Evolutionary conservation across 176 grass and related monocot genomes (phyloP), one percentile per base, ranked within the genome.

Genomic region (Secale cereale): DNA sequence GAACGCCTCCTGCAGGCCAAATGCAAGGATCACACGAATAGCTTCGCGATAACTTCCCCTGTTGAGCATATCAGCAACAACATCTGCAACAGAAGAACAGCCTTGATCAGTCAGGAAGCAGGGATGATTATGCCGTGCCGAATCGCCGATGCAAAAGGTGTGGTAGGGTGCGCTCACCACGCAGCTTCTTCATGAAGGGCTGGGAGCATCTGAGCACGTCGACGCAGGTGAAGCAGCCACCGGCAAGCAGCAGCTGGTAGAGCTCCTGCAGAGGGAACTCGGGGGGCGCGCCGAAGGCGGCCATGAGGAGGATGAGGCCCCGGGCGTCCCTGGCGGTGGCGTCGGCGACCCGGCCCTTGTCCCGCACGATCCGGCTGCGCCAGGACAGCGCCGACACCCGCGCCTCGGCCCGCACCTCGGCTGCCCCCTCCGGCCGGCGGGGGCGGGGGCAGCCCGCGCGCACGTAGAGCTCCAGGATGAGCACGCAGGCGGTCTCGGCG

Each of bases 401-500:
- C 30, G 71, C 85, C 78, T 87, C 87, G 4, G 36, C 76, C 63
- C 32, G 59, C 46, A 85, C 19, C n/a, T 85, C 52, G 12, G 78
- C 82, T 0, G 83, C 86, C 28, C 11, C 7, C 31, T 16, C 74
- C 20, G n/a, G 20, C 8, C 39, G 6, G 63, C 40, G 83, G 4
- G 86, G 6, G 63, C 40, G 83, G 4, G 86, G 86, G 13, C 89
- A 94, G 17, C 92, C 89, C 0, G 87, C 79, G 36, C 85, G 68
- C 59, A 94, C 78, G 85, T 94, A 94, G 2, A 91, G 77, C 68
- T 91, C 89, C 7, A 94, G 92, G 46, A 94, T 69, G 60, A 94
- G 87, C 50, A 82, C 60, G 85, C 89, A 87, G 1, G 92, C 92
- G 74, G 86, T 79, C 79, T 85, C 81, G 30, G 78, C 79, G 83